Base-by-base conservation (phyloP, 2,329 filamentous ascomycete genomes). In the Phymatotrichopsis omnivora region DNA sequence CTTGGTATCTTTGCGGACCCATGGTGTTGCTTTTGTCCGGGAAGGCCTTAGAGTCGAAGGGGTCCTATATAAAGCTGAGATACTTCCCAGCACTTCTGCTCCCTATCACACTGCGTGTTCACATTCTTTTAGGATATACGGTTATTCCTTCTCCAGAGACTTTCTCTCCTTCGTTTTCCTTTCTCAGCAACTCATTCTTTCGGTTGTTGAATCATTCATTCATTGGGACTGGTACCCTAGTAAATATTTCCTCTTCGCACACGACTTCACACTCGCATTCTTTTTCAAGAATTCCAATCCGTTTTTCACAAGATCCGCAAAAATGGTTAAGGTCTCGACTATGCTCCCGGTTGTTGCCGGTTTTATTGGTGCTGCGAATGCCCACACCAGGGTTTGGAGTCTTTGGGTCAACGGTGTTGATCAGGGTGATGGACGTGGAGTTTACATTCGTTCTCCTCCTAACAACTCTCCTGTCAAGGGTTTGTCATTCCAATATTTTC, bases 391-490 rank as follows among this genome's bases (percentile, higher is more conserved):
- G 23, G 52, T 60, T 47, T 57, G 27, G 16, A 32, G 38, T 17
- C 14, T 55, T n/a, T 49, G 44, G 10, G 53, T 59, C 35, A 53
- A 60, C 36, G 55, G 47, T 34, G 55, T 55, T 22, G 45, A 52
- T 24, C 50, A 57, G 32, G 55, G 66, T 42, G 63, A 66, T 49
- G 67, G 66, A 45, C 55, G 61, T 31, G 59, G 58, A 51, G 53
- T 52, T 38, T 70, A 68, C 61, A 69, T 70, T 59, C 67, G 67
- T 39, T 62, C 61, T 28, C 68, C 68, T 35, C 58, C 61, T 49
- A 65, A 55, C 63, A 71, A 71, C 63, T 59, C 36, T 55, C 66
- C 51, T 7, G 45, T 60, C 17, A 59, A 60, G 45, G 44, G 36
- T 23, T 31, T 30, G 19, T 11, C 35, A 5, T 5, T 10, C 12